Conservation (phyloP, 2,329 filamentous ascomycete genomes). For the Knufia petricola region DNA sequence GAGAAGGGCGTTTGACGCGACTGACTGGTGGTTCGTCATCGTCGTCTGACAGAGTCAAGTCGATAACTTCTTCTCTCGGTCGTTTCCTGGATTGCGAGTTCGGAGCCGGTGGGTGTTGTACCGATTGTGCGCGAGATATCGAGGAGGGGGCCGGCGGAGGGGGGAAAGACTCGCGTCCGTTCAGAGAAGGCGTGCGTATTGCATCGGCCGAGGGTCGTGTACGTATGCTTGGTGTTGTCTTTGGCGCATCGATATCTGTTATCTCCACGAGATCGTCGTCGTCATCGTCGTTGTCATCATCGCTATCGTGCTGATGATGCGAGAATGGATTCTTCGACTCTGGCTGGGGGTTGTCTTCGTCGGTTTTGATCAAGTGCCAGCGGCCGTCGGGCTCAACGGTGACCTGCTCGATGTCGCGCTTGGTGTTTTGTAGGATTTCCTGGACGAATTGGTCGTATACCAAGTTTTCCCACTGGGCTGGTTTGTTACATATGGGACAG, state of each 20-base stretch:
- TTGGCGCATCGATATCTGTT: conserved; percentile 27
- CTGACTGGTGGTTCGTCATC: conserved; percentile 33
- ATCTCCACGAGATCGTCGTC: conserved; percentile 45
- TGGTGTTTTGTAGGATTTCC: conserved; percentile 70
- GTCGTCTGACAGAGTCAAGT: conserved; percentile 45
- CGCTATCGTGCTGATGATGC: conserved; percentile 32
- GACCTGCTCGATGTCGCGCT: conserved; percentile 66
- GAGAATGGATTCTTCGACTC: conserved; percentile 29
- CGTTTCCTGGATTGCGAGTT: conserved; percentile 36
- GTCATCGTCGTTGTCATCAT: conserved; percentile 30
- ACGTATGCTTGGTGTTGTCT: conserved; percentile 29
- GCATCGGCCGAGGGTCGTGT: not conserved
- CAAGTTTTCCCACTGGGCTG: conserved; percentile 67
- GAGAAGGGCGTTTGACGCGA: conserved; percentile 10
- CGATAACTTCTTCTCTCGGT: conserved; percentile 41
- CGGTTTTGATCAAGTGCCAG: conserved; percentile 44
- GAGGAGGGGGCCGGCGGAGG: not conserved
- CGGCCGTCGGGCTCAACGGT: conserved; percentile 78
- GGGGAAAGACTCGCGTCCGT: conserved; percentile 8
- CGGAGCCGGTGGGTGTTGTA: conserved; percentile 28
- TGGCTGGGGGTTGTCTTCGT: conserved; percentile 7
- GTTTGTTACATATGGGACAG: conserved; percentile 88
- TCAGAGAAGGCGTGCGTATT: conserved; percentile 1
- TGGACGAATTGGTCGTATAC: conserved; percentile 87
- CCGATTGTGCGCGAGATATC: conserved; percentile 23